A percentile compares a stretch with the other conserved stretches of the same genome.
Evolutionary conservation across 2,329 filamentous ascomycete species (phyloP).

Genomic region (Colletotrichum orbiculare): DNA sequence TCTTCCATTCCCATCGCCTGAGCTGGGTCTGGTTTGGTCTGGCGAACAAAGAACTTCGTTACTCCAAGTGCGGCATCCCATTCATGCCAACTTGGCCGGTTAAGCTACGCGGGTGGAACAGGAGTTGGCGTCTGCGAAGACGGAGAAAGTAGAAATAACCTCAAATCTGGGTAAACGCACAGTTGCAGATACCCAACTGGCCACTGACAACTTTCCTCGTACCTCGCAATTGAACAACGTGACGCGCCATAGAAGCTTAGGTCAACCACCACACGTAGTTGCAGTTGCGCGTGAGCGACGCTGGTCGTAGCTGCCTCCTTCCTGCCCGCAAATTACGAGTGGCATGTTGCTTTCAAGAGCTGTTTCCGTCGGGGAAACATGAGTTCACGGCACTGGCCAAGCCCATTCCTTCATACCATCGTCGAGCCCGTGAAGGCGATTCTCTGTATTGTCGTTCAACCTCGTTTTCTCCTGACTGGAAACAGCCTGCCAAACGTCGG

Average conservation of each 20-base stretch:
- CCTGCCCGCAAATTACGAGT: too few species aligned
- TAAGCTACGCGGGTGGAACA: constrained; percentile 2
- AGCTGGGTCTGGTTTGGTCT: background rate
- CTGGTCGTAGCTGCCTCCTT: constrained; percentile 1
- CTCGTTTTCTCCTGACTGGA: background rate
- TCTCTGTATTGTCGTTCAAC: constrained; percentile 4
- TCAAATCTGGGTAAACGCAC: too few species aligned
- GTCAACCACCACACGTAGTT: constrained; percentile 15
- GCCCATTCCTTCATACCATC: constrained; percentile 7
- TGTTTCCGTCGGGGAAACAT: too few species aligned
- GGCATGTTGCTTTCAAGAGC: too few species aligned
- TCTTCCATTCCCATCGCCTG: background rate
- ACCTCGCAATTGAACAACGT: too few species aligned
- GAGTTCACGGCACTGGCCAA: too few species aligned
- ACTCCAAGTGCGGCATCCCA: background rate
- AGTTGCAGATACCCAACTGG: too few species aligned
- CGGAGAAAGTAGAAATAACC: background rate
- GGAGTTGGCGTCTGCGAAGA: constrained; percentile 1
- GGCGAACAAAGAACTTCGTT: constrained; percentile 13
- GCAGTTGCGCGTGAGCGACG: constrained; percentile 8
- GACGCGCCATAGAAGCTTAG: constrained; percentile 1
- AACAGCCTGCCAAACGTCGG: constrained; percentile 6
- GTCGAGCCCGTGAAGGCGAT: constrained; percentile 3
- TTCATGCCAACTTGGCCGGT: constrained; percentile 10
- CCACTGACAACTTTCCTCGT: too few species aligned